Evolutionary conservation across 129 eudicot species (phyloP), one percentile per base, ranked within the genome.

Genomic region (Heracleum sosnowskyi): DNA sequence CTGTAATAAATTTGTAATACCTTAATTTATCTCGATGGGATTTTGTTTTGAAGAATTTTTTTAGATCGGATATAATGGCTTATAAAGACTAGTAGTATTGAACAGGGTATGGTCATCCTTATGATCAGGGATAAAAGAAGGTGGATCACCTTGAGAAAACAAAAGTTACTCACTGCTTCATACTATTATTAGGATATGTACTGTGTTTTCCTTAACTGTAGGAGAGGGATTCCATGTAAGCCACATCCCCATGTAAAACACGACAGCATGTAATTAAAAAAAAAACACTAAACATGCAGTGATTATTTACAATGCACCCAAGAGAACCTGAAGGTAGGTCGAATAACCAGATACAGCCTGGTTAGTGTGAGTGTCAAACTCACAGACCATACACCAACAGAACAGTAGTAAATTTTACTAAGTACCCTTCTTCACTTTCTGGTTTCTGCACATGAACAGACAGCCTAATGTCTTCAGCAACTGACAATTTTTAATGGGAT

Each of bases 91-190:
- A 39, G 73, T 22, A 34, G 17, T 66, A 34, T 20, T 41, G 17
- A 28, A 53, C 49, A 82, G 20, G 49, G 80, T 51, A 81, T 80
- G 92, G 90, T 35, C 60, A 37, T 73, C 86, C 92, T 77, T 74
- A 13, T 39, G 74, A 29, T 70, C 76, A 73, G 92, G 87, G 77
- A 63, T 28, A 77, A 57, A 49, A 53, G n/a, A 46, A 66, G 8
- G 34, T 74, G 47, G 69, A 47, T 79, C 76, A 37, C 76, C 40
- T 35, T 20, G 45, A 77, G 31, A 17, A 78, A n/a, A 44, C 12
- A 28, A 29, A 66, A 66, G 1, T 66, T 66, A 66, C 37, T 31
- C 66, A 10, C 68, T 60, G 39, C 20, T 13, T 66, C 39, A 15
- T 33, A 31, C 40, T 31, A 66, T 66, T 66, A 1, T 66, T 31